Percentiles rank a stretch among this genome's conserved stretches.
Evolutionary conservation across 1,284 basidiomycete genomes (phyloP).

Genomic region (Phellopilus nigrolimitatus): DNA sequence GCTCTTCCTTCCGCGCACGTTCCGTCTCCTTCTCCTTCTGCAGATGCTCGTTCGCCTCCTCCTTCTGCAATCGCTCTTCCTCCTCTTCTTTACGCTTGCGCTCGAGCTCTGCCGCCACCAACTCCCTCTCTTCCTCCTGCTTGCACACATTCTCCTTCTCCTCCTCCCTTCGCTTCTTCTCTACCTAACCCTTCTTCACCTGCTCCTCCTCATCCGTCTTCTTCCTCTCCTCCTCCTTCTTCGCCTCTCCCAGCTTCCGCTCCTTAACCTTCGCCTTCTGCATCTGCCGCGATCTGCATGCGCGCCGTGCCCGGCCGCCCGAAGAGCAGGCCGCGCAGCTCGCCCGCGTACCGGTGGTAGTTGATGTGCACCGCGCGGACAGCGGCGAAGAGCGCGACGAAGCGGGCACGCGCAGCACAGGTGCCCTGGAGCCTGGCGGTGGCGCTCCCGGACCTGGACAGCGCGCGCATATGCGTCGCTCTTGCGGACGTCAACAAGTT

Average conservation of each 20-base stretch:
- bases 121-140: constrained; percentile 21
- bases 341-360: too few species aligned
- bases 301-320: too few species aligned
- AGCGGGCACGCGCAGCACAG: too few species aligned
- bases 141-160: constrained; percentile 30
- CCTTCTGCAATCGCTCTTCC: constrained; percentile 30
- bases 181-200: constrained; percentile 26
- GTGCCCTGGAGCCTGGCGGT: too few species aligned
- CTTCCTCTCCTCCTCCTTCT: constrained; percentile 29
- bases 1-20: constrained; percentile 25
- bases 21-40: constrained; percentile 32
- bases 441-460: too few species aligned
- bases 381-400: too few species aligned
- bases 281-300: too few species aligned
- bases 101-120: constrained; percentile 23
- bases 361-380: too few species aligned
- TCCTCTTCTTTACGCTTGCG: constrained; percentile 28
- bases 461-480: too few species aligned
- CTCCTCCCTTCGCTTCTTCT: constrained; percentile 33
- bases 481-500: too few species aligned
- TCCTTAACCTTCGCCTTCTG: constrained; percentile 36
- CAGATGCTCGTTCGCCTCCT: constrained; percentile 35
- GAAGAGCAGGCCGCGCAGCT: too few species aligned
- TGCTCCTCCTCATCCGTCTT: constrained; percentile 23
- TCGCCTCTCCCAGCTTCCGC: constrained; percentile 31